phyloP scores from a whole-genome alignment of 1,284 basidiomycete species.

The Rhodotorula sp. region DNA sequence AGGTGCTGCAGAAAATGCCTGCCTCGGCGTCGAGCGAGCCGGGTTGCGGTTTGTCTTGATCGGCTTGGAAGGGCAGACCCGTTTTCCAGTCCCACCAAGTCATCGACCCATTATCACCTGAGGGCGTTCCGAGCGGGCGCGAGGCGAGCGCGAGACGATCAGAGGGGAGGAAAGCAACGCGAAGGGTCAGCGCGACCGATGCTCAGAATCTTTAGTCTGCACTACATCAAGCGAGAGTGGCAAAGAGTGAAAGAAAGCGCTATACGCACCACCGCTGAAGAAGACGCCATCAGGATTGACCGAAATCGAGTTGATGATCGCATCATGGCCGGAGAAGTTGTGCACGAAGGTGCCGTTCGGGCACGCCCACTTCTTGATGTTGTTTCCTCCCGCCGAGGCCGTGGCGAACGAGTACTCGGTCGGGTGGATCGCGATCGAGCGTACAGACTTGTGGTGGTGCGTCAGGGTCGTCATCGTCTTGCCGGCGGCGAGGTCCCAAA shows the following conservation, averaged over 20 bases:
- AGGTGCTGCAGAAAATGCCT: conserved; percentile 73
- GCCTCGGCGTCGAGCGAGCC: conserved; percentile 96
- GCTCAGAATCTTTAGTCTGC: too few relatives aligned
- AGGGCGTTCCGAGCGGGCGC: neutral
- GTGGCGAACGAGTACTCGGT: conserved; percentile 95
- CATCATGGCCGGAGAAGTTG: conserved; percentile 94
- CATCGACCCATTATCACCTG: conserved; percentile 84
- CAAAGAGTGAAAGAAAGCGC: neutral
- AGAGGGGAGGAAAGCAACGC: too few relatives aligned
- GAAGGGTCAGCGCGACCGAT: too few relatives aligned
- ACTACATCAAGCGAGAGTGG: neutral
- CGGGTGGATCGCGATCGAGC: conserved; percentile 88
- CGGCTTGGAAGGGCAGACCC: conserved; percentile 89
- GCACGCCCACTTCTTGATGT: conserved; percentile 99
- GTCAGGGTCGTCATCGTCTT: conserved; percentile 93
- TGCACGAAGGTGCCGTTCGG: conserved; percentile 92
- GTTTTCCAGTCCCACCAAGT: conserved; percentile 93
- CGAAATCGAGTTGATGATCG: conserved; percentile 93
- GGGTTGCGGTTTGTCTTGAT: conserved; percentile 92
- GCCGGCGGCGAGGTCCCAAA: conserved; percentile 99
- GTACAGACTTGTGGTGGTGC: conserved; percentile 97
- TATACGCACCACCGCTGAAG: conserved; percentile 82
- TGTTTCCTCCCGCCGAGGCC: conserved; percentile 92
- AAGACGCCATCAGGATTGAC: conserved; percentile 95
- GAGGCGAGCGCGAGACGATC: neutral